phyloP scores from a whole-genome alignment of 306 rosid genomes.

The Hippophae rhamnoides region DNA sequence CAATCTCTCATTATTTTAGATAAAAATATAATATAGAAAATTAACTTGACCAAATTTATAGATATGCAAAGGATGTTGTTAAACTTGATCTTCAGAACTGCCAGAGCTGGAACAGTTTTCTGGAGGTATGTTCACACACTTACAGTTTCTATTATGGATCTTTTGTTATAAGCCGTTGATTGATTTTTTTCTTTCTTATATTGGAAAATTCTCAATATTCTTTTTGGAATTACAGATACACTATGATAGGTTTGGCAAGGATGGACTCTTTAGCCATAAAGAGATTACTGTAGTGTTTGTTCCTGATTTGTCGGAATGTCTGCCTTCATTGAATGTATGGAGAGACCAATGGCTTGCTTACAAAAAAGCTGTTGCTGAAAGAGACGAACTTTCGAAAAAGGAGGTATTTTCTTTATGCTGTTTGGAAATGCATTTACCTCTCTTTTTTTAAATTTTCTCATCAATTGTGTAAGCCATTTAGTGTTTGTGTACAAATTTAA shows the following conservation, averaged over 20 bases:
- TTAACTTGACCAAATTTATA: slow-evolving; percentile 16
- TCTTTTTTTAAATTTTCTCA: not conserved
- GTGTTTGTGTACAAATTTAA: not conserved
- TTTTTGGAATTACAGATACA: slow-evolving; percentile 58
- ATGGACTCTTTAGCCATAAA: slow-evolving; percentile 90
- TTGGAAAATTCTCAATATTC: slow-evolving; percentile 7
- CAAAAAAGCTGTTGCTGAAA: slow-evolving; percentile 70
- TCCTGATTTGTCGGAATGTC: slow-evolving; percentile 88
- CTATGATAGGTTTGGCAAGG: slow-evolving; percentile 80
- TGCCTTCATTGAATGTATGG: slow-evolving; percentile 78
- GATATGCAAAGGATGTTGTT: slow-evolving; percentile 57
- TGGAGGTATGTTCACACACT: slow-evolving; percentile 46
- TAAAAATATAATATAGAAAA: slow-evolving; percentile 4
- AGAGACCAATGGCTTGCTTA: slow-evolving; percentile 84
- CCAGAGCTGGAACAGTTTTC: slow-evolving; percentile 82
- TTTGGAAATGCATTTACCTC: not conserved
- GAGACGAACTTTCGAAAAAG: slow-evolving; percentile 51
- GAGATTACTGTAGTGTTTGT: slow-evolving; percentile 78
- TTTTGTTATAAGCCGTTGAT: slow-evolving; percentile 4
- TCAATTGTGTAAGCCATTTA: not conserved
- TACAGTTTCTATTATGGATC: slow-evolving; percentile 1
- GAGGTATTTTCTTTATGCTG: slow-evolving; percentile 46
- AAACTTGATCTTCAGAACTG: slow-evolving; percentile 79
- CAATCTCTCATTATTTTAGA: slow-evolving; percentile 15
- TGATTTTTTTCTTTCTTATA: not conserved